Evolutionary conservation across 2,329 filamentous ascomycete genomes (phyloP).

Genomic region (Meredithiella fracta): DNA sequence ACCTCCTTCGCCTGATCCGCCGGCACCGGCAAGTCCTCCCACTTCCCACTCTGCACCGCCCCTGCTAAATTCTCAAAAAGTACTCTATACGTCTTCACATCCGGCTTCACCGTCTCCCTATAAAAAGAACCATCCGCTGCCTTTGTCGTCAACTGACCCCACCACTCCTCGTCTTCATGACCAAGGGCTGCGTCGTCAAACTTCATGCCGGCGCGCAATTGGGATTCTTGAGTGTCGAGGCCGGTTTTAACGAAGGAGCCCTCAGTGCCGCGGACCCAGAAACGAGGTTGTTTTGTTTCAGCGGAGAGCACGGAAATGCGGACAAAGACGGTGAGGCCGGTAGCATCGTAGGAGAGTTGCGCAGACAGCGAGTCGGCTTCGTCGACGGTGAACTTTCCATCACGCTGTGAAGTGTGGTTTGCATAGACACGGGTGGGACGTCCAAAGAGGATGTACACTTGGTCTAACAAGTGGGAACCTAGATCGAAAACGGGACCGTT

Average conservation of each 20-base stretch:
- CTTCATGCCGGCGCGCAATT: slow-evolving; percentile 47
- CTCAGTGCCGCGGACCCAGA: slow-evolving; percentile 60
- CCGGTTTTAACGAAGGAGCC: slow-evolving; percentile 58
- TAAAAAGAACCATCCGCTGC: slow-evolving; percentile 33
- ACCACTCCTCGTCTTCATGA: slow-evolving; percentile 37
- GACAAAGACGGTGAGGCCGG: slow-evolving; percentile 47
- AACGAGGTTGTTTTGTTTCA: slow-evolving; percentile 53
- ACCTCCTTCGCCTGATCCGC: slow-evolving; percentile 37
- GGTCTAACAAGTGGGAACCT: slow-evolving; percentile 61
- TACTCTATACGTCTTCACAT: slow-evolving; percentile 49
- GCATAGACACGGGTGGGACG: slow-evolving; percentile 50
- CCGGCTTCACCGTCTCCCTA: slow-evolving; percentile 36
- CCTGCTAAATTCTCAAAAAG: slow-evolving; percentile 44
- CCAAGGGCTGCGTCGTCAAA: slow-evolving; percentile 49
- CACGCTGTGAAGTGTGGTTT: slow-evolving; percentile 50
- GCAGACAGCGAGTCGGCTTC: slow-evolving; percentile 45
- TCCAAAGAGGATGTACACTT: slow-evolving; percentile 55
- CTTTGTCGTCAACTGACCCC: slow-evolving; percentile 42
- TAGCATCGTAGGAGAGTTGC: slow-evolving; percentile 45
- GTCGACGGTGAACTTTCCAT: slow-evolving; percentile 26
- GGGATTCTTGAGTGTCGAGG: slow-evolving; percentile 61
- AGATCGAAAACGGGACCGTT: slow-evolving; percentile 58
- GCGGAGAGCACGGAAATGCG: slow-evolving; percentile 54
- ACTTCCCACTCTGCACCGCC: slow-evolving; percentile 30
- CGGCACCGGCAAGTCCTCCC: slow-evolving; percentile 36